Percentiles rank a stretch among this genome's conserved stretches.
These are phyloP conservation scores for Adenanthera pavonina DNA, from an alignment of 306 rosid species.

Conservation along the genomic window DNA sequence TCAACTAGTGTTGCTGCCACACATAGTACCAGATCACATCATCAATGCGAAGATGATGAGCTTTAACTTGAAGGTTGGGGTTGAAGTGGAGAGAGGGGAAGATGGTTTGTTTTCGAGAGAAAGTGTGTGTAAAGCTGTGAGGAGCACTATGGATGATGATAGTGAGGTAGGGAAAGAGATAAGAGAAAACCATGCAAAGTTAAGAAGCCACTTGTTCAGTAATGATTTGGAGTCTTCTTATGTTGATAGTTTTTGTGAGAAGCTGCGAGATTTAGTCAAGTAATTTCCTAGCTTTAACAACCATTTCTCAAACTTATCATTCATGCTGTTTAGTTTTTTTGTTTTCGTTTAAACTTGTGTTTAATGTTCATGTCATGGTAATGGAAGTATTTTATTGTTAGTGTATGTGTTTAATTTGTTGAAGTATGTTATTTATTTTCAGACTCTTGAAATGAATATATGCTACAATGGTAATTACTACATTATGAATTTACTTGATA, in stretches of 20 bases:
- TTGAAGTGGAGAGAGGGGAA: slow-evolving; percentile 64
- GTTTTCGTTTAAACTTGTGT: no score
- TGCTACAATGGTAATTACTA: no score
- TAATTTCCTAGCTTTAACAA: not conserved
- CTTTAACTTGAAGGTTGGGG: slow-evolving; percentile 37
- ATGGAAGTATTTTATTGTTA: no score
- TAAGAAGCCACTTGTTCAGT: slow-evolving; percentile 40
- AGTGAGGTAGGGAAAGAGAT: slow-evolving; percentile 47
- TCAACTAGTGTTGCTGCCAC: slow-evolving; percentile 59
- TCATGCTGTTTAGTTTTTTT: no score
- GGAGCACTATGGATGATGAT: slow-evolving; percentile 50
- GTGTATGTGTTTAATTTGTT: no score
- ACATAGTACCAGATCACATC: slow-evolving; percentile 38
- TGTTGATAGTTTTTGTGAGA: slow-evolving; percentile 42
- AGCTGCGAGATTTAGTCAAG: slow-evolving; percentile 19
- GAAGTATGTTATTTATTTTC: no score
- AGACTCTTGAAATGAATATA: no score
- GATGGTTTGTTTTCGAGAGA: slow-evolving; percentile 56
- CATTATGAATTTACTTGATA: no score
- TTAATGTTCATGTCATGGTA: no score
- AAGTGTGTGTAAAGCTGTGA: slow-evolving; percentile 55
- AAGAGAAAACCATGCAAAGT: slow-evolving; percentile 43
- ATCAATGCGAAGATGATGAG: slow-evolving; percentile 52
- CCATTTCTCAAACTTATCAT: no score
- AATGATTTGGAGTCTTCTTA: slow-evolving; percentile 9